Percentiles rank a stretch among this genome's conserved stretches.
These are phyloP conservation scores for Sporothrix inflata DNA, from an alignment of 2,329 filamentous ascomycete genomes.

Conservation along the genomic window DNA sequence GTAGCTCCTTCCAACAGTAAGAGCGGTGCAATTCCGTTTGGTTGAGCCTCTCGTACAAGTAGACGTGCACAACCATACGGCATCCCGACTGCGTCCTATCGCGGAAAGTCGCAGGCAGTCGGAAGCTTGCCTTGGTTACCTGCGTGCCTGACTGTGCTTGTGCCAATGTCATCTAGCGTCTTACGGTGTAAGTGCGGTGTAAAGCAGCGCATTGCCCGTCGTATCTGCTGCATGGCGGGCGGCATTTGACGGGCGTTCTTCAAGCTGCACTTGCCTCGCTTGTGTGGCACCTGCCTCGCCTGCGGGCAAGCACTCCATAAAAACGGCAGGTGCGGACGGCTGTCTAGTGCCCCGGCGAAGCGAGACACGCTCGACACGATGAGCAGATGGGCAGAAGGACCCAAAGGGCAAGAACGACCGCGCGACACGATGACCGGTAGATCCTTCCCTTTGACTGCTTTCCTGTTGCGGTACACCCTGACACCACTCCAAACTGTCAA, in stretches of 20 bases:
- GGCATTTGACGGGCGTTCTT: neutral
- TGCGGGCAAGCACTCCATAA: conserved; percentile 1
- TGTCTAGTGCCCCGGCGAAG: neutral
- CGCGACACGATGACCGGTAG: neutral
- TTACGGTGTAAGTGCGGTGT: neutral
- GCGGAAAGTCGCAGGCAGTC: neutral
- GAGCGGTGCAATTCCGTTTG: neutral
- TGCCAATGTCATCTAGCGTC: neutral
- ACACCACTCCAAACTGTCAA: neutral
- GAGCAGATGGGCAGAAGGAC: neutral
- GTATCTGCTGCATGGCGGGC: neutral
- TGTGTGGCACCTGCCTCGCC: neutral
- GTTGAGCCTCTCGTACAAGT: neutral
- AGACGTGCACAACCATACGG: too few species aligned
- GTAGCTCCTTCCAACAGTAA: neutral
- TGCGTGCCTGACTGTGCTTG: neutral
- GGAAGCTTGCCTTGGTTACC: neutral
- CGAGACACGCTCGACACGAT: neutral
- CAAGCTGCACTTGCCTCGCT: neutral
- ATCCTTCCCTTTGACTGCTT: conserved; percentile 5
- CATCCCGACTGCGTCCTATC: neutral
- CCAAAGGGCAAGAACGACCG: neutral
- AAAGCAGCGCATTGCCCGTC: neutral
- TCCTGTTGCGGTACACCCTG: neutral
- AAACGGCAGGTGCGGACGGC: conserved; percentile 12